Conservation (phyloP, 805 yeast species). For the Cyberlindnera maclurae region DNA sequence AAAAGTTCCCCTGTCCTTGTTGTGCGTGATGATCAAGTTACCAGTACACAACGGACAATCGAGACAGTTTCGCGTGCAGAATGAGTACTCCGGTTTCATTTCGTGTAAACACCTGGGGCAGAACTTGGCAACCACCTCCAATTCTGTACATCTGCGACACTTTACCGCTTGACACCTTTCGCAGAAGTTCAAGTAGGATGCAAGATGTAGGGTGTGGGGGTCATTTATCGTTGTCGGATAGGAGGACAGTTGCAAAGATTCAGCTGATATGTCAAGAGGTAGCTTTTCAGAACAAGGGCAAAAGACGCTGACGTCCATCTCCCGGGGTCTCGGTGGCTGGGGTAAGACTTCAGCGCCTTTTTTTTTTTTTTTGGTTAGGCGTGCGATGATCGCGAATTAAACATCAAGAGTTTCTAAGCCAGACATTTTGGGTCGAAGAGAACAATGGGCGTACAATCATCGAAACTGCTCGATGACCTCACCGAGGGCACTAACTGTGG, state of each 20-base stretch:
- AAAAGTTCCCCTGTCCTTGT: constrained; percentile 3
- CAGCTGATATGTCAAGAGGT: constrained; percentile 2
- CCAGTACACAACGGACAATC: constrained; percentile 21
- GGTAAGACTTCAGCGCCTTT: no score
- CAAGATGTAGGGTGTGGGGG: constrained; percentile 13
- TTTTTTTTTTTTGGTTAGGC: background rate
- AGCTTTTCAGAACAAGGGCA: constrained; percentile 24
- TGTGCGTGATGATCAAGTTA: constrained; percentile 9
- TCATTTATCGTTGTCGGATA: constrained; percentile 20
- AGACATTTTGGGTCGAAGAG: no score
- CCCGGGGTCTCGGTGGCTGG: background rate
- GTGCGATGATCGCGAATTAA: no score
- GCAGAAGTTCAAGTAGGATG: constrained; percentile 18
- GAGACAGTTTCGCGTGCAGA: constrained; percentile 23
- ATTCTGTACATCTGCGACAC: constrained; percentile 23
- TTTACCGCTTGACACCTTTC: constrained; percentile 20
- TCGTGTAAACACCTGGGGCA: constrained; percentile 24
- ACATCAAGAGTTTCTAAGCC: no score
- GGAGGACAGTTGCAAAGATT: constrained; percentile 9
- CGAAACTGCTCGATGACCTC: constrained; percentile 57
- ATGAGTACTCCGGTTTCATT: constrained; percentile 17
- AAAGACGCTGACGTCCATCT: constrained; percentile 7
- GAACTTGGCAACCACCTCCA: constrained; percentile 19
- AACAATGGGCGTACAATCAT: constrained; percentile 49
- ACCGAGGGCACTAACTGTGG: constrained; percentile 75